Conservation (phyloP, 1,139 yeast species). For the Magnusiomyces paraingens region DNA sequence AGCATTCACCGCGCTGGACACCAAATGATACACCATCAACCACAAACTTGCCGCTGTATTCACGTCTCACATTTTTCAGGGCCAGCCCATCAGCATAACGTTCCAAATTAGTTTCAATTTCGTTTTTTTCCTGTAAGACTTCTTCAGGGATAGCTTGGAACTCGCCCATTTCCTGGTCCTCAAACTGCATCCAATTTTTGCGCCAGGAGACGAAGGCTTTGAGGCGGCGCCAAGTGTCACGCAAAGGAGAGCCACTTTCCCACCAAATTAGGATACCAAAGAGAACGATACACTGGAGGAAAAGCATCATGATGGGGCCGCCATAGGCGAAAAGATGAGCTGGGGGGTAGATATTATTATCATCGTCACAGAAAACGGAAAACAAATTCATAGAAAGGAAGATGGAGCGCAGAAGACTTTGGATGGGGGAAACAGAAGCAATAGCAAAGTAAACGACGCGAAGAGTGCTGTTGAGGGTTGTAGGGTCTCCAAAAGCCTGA, state of each 20-base stretch:
- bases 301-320: slow-evolving; percentile 33
- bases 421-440: slow-evolving; percentile 30
- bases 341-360: slow-evolving; percentile 22
- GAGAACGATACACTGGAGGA: slow-evolving; percentile 25
- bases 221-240: neutral
- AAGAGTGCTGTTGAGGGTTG: slow-evolving; percentile 21
- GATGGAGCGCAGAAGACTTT: slow-evolving; percentile 28
- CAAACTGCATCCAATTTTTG: neutral
- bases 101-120: no score
- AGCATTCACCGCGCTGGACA: slow-evolving; percentile 31
- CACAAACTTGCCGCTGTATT: slow-evolving; percentile 26
- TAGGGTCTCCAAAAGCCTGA: slow-evolving; percentile 30
- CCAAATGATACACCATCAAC: slow-evolving; percentile 35
- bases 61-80: slow-evolving; percentile 28
- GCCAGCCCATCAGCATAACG: slow-evolving; percentile 8
- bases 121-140: no score
- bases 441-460: slow-evolving; percentile 28
- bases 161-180: neutral
- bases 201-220: slow-evolving; percentile 9
- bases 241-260: slow-evolving; percentile 28
- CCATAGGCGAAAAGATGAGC: slow-evolving; percentile 34
- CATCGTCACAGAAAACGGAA: slow-evolving; percentile 28
- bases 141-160: no score
- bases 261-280: slow-evolving; percentile 30
- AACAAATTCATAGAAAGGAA: slow-evolving; percentile 33